phyloP scores from a whole-genome alignment of 495 filamentous ascomycete genomes.

The Hamigera avellanea region DNA sequence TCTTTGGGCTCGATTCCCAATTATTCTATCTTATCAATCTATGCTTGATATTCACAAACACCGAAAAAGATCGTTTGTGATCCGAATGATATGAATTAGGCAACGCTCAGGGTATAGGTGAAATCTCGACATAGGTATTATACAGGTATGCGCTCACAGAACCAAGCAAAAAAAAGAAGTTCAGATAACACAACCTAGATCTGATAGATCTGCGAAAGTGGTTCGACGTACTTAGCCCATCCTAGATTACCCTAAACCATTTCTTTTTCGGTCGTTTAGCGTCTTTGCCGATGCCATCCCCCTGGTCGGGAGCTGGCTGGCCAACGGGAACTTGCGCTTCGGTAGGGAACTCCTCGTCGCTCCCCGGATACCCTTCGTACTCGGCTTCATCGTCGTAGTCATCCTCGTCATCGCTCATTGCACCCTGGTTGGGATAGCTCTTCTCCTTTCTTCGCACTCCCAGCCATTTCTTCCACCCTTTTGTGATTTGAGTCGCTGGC shows the following conservation, averaged over 20 bases:
- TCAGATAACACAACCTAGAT: conserved; percentile 2
- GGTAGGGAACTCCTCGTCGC: conserved; percentile 12
- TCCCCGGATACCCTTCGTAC: conserved; percentile 16
- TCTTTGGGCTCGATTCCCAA: no score
- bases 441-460: conserved; percentile 11
- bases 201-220: no score
- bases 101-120: no score
- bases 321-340: conserved; percentile 6
- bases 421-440: conserved; percentile 9
- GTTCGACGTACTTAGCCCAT: no score
- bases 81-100: no score
- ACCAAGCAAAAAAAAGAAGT: background rate
- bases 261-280: conserved; percentile 16
- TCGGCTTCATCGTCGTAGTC: conserved; percentile 17
- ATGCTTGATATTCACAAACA: no score
- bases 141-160: no score
- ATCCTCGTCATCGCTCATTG: conserved; percentile 15
- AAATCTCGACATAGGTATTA: no score
- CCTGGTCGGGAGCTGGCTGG: conserved; percentile 3
- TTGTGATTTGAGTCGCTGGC: conserved; percentile 21
- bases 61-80: no score
- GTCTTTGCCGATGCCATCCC: conserved; percentile 10
- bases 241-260: conserved; percentile 27
- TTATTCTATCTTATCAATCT: no score
- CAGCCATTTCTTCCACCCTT: conserved; percentile 35